These are phyloP conservation scores for Corchorus capsularis DNA, from an alignment of 345 rosid genomes.

Conservation along the genomic window DNA sequence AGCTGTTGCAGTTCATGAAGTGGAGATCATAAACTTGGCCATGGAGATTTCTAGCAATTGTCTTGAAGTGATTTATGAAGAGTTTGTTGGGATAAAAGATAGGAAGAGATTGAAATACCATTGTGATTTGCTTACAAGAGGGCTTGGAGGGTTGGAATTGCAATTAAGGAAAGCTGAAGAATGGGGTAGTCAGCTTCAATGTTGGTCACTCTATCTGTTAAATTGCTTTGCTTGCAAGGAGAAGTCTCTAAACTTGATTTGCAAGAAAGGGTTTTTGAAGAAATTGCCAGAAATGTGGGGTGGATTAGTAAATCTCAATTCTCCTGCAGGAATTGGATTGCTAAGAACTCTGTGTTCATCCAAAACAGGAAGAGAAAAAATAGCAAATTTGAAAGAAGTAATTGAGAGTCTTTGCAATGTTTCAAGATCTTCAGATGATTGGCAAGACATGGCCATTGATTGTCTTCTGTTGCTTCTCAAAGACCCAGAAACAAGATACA, in stretches of 20 bases:
- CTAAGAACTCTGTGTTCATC: conserved; percentile 56
- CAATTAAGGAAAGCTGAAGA: conserved; percentile 76
- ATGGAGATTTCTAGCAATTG: conserved; percentile 56
- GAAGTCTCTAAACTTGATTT: conserved; percentile 46
- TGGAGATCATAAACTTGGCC: conserved; percentile 47
- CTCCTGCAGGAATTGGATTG: conserved; percentile 70
- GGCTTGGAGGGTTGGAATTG: conserved; percentile 60
- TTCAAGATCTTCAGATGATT: conserved; percentile 75
- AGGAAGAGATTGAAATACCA: conserved; percentile 63
- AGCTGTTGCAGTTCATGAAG: conserved; percentile 51
- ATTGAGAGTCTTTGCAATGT: conserved; percentile 52
- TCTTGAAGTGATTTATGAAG: conserved; percentile 45
- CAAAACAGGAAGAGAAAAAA: conserved; percentile 55
- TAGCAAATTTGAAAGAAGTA: conserved; percentile 43
- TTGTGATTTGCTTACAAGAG: conserved; percentile 68
- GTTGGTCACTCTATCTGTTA: conserved; percentile 69
- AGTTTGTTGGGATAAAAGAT: conserved; percentile 49
- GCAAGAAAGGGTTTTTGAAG: conserved; percentile 50
- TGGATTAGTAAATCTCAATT: conserved; percentile 52
- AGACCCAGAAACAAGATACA: conserved; percentile 54
- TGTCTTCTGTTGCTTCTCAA: conserved; percentile 62
- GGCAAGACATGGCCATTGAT: conserved; percentile 66
- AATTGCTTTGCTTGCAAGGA: conserved; percentile 64
- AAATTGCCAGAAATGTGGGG: conserved; percentile 61
- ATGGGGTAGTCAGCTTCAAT: conserved; percentile 78